Evolutionary conservation across 805 yeast genomes (phyloP), one percentile per base, ranked within the genome.

Genomic region (Cyberlindnera xishuangbannaensis): DNA sequence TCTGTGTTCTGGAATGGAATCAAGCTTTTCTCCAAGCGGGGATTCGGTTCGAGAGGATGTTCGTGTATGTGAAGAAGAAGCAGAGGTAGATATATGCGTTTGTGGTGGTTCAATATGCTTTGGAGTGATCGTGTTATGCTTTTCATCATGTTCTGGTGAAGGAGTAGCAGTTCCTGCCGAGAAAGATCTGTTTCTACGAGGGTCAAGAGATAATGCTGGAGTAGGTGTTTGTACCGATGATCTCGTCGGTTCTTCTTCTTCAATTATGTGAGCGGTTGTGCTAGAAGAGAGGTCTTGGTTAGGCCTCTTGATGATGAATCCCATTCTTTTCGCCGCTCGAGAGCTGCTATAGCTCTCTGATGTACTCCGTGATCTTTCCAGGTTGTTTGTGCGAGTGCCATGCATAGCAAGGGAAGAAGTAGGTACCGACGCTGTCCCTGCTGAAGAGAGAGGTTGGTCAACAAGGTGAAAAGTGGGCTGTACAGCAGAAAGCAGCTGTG

Each of bases 281-380:
- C n/a, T n/a, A n/a, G n/a, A n/a, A n/a, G n/a, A n/a, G 23, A 12
- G 23, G 11, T 44, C 51, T 27, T 53, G 67, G 21, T 31, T 39
- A 21, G 52, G 46, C 40, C 54, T 47, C 34, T 71, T 73, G 33
- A 74, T 71, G 24, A 82, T 75, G 34, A 82, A 70, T 0, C 88
- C 90, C 87, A 79, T 81, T 41, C 90, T 63, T 50, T 81, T 75
- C 0, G 84, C 74, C 5, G 85, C 83, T 35, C 76, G 67, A n/a
- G 82, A 69, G 7, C 78, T 63, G n/a, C 61, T 62, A 20, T 61
- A 53, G 26, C 62, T 60, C 37, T 68, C 71, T 2, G 73, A 56
- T 14, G 59, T 58, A 28, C 63, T 58, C 30, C 68, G 36, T 19
- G 57, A 52, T 37, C 57, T 41, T 25, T 52, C 56, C 15, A 50